Evolutionary conservation across 1,284 basidiomycete genomes (phyloP), one percentile per base, ranked within the genome.

Genomic region (Fistulinella cinereoalba): DNA sequence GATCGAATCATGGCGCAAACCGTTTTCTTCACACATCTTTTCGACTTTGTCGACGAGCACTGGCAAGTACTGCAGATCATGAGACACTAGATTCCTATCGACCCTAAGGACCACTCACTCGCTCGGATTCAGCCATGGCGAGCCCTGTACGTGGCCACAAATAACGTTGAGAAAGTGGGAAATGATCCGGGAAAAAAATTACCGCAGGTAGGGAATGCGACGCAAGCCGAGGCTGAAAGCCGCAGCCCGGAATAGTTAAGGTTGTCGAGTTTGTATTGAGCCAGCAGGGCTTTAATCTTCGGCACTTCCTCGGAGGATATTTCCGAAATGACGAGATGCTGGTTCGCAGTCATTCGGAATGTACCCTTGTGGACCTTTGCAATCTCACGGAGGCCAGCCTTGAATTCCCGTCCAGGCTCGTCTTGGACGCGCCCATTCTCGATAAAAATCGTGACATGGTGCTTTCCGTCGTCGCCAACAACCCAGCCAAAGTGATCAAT

Each of bases 361-460:
- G 81, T 76, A 46, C 96, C 95, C 76, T 92, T 95, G 81, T 97
- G 94, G 13, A 92, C 73, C 71, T 90, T 87, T 49, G 94, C 95
- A 52, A 99, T 90, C 72, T 97, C 94, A 44, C 84, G 79, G 45
- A 99, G 74, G 46, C 91, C 95, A 6, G 88, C 87, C 77, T 98
- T 97, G 85, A 94, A 98, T 54, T 93, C 84, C 46, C 80, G 77
- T 37, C 83, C 90, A 5, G 92, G 84, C 67, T 93, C 92, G 68
- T 99, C 93, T 69, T 95, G 88, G 31, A 99, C 83, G 46, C 96
- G 88, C 11, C 97, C 97, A 65, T 99, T 99, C 74, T 99, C 96
- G 67, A 99, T 89, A 72, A 95, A 99, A 66, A 91, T 77, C 43
- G 88, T 95, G 71, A 93, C 96, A 68, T 97, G 93, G 68, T 93